Conservation (phyloP, 2,329 filamentous ascomycete species). For the Trichoderma gracile region DNA sequence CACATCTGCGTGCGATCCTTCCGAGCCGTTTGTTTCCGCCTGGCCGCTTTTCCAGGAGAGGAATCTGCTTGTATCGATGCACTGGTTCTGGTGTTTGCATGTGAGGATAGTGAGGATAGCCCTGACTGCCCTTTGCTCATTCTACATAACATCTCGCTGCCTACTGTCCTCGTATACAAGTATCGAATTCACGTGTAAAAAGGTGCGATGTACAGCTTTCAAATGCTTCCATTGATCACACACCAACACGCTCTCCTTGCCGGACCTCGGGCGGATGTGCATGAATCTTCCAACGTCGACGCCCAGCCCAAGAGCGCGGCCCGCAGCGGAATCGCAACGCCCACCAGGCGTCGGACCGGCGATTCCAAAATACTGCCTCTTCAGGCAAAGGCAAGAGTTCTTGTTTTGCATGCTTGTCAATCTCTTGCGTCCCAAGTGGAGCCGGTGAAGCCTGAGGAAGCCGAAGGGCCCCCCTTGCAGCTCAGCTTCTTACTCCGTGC, state of each 20-base stretch:
- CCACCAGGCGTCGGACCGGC: background rate
- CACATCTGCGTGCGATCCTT: background rate
- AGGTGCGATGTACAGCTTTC: no score
- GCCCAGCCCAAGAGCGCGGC: background rate
- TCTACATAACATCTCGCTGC: no score
- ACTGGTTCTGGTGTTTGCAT: no score
- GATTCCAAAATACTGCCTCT: constrained; percentile 3
- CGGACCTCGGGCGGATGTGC: background rate
- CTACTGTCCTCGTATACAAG: no score
- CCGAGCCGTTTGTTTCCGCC: background rate
- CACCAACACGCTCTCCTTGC: no score
- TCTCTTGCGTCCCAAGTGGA: constrained; percentile 23
- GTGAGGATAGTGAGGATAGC: no score
- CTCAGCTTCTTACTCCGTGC: constrained; percentile 21
- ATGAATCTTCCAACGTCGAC: no score
- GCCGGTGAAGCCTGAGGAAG: background rate
- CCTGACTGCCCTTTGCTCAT: no score
- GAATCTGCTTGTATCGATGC: no score
- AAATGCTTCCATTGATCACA: no score
- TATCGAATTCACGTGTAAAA: no score
- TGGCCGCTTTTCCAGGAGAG: background rate
- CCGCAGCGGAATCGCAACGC: background rate
- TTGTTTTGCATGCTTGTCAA: background rate
- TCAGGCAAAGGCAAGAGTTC: background rate
- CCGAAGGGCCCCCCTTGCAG: background rate